Conservation (phyloP, 202 grass and related monocot species). For the Digitaria exilis region DNA sequence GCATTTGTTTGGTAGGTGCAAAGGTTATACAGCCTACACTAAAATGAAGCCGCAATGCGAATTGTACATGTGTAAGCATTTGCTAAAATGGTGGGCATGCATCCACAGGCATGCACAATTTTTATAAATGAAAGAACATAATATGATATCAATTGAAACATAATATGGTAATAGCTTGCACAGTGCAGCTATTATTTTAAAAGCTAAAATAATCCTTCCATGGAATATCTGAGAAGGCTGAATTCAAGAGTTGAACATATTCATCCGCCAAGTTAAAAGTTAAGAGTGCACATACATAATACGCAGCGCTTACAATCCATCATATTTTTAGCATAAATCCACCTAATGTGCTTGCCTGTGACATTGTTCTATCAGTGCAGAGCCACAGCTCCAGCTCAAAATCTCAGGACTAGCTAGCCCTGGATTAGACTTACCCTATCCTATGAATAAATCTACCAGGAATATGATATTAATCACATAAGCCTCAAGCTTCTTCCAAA, state of each 20-base stretch:
- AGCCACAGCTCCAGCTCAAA: neutral
- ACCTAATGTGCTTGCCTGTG: neutral
- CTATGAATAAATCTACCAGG: neutral
- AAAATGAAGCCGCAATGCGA: neutral
- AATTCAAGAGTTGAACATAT: neutral
- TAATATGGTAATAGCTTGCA: neutral
- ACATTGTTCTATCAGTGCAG: neutral
- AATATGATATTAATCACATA: conserved; percentile 5
- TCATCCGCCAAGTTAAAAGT: neutral
- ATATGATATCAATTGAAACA: neutral
- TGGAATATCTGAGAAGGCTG: neutral
- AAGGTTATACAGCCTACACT: neutral
- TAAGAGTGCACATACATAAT: neutral
- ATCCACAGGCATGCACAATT: neutral
- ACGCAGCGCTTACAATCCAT: neutral
- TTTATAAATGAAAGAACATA: neutral
- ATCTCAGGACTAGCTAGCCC: neutral
- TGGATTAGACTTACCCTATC: neutral
- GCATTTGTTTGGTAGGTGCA: neutral
- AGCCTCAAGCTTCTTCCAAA: conserved; percentile 9
- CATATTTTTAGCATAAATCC: neutral
- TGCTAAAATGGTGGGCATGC: neutral
- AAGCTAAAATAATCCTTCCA: neutral
- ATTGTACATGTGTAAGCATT: neutral
- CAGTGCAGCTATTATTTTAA: neutral